Evolutionary conservation across 805 yeast genomes (phyloP).

Genomic region (Priceomyces fermenticarens): DNA sequence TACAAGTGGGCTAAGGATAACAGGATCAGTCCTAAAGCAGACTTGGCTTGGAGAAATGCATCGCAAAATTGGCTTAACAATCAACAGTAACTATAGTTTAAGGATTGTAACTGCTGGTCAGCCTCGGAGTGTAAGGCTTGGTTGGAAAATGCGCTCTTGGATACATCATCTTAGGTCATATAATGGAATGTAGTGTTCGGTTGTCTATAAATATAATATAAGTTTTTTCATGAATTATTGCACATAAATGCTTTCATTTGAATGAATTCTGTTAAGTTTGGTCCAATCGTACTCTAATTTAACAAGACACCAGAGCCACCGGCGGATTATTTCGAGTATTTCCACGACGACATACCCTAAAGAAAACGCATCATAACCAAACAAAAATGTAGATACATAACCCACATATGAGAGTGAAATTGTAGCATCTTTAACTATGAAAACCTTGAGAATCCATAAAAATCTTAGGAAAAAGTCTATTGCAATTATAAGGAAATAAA

Average conservation of each 20-base stretch:
- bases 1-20: slow-evolving; percentile 40
- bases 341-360: slow-evolving; percentile 68
- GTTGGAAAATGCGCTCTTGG: too few relatives aligned
- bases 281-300: slow-evolving; percentile 76
- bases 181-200: too few relatives aligned
- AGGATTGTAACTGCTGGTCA: too few relatives aligned
- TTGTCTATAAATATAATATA: too few relatives aligned
- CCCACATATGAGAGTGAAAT: slow-evolving; percentile 7
- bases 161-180: too few relatives aligned
- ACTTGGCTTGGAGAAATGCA: slow-evolving; percentile 46
- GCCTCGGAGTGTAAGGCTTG: too few relatives aligned
- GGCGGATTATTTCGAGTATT: slow-evolving; percentile 69
- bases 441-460: slow-evolving; percentile 66
- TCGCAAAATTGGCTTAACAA: slow-evolving; percentile 43
- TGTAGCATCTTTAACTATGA: slow-evolving; percentile 31
- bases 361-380: slow-evolving; percentile 39
- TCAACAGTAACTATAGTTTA: slow-evolving; percentile 2
- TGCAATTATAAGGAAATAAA: slow-evolving; percentile 56
- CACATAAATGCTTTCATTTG: background rate
- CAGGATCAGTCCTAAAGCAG: slow-evolving; percentile 46
- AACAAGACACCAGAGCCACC: slow-evolving; percentile 88
- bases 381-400: slow-evolving; percentile 26
- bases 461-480: slow-evolving; percentile 68
- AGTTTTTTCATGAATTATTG: background rate
- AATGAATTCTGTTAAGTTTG: slow-evolving; percentile 19